Conservation (phyloP, 2,329 filamentous ascomycete genomes). For the Colletotrichum siamense region DNA sequence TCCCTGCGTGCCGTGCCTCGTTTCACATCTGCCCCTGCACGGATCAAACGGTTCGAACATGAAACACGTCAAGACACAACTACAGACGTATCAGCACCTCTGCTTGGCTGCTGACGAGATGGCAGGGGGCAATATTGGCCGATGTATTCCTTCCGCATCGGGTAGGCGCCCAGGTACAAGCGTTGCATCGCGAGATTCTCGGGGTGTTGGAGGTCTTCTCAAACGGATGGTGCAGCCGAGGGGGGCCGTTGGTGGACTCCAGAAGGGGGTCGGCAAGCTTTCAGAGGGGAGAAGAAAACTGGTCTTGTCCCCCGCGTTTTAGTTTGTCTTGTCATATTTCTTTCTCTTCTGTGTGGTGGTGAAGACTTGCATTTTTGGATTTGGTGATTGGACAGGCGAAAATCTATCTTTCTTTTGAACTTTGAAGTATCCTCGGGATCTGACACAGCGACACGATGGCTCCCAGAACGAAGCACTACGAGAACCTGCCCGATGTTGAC, state of each 20-base stretch:
- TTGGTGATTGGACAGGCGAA: not conserved
- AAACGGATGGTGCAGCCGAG: not conserved
- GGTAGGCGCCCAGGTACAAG: not conserved
- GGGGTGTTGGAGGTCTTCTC: not conserved
- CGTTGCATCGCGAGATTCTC: not conserved
- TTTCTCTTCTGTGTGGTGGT: no score
- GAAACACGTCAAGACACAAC: conserved; percentile 10
- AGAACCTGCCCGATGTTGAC: not conserved
- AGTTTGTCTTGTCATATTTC: not conserved
- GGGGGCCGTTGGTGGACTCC: not conserved
- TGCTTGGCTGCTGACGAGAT: not conserved
- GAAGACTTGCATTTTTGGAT: not conserved
- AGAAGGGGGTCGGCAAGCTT: not conserved
- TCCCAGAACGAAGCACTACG: not conserved
- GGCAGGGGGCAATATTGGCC: not conserved
- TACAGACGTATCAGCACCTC: conserved; percentile 12
- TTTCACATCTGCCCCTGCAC: not conserved
- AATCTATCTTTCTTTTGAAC: not conserved
- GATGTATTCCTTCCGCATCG: not conserved
- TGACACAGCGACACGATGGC: not conserved
- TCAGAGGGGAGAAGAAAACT: not conserved
- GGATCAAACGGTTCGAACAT: not conserved
- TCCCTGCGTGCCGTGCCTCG: not conserved
- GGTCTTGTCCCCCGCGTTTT: not conserved
- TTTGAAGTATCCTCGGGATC: not conserved